A percentile compares a stretch with the other conserved stretches of the same genome.
Conservation (phyloP, 2,329 filamentous ascomycete genomes). For the Metarhizium humberi region DNA sequence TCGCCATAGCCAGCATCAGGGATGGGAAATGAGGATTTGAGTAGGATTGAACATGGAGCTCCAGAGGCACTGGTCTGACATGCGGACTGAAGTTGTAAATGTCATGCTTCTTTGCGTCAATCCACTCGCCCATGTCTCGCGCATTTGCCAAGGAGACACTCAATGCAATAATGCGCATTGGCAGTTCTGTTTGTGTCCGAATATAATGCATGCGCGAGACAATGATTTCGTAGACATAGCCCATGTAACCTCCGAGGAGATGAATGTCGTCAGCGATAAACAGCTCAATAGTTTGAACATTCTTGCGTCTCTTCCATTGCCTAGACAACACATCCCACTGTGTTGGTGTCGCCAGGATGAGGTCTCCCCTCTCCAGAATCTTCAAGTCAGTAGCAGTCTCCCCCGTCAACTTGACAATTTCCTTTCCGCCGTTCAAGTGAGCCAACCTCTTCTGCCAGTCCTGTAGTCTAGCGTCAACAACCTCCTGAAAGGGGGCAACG, state of each 20-base stretch:
- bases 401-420: conserved; percentile 85
- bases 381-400: conserved; percentile 88
- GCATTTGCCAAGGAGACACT: conserved; percentile 91
- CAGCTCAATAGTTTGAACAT: conserved; percentile 79
- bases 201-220: conserved; percentile 99
- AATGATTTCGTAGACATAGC: conserved; percentile 90
- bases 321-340: conserved; percentile 96
- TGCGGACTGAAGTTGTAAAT: conserved; percentile 98
- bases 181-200: conserved; percentile 73
- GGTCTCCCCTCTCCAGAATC: conserved; percentile 74
- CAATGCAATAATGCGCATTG: conserved; percentile 79
- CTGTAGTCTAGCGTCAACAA: conserved; percentile 70
- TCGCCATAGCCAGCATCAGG: conserved; percentile 96
- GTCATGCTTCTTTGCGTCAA: conserved; percentile 94
- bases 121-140: conserved; percentile 92
- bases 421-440: conserved; percentile 69
- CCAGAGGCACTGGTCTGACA: conserved; percentile 77
- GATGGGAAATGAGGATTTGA: conserved; percentile 95
- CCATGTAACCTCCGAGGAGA: conserved; percentile 76
- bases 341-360: conserved; percentile 82
- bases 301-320: conserved; percentile 95
- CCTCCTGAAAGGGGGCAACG: conserved; percentile 87
- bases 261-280: conserved; percentile 96
- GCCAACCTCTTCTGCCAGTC: conserved; percentile 79
- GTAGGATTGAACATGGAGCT: conserved; percentile 92